Percentiles rank a stretch among this genome's conserved stretches.
Evolutionary conservation across 768 basidiomycete species (phyloP).

Genomic region (Lactifluus echinatus): DNA sequence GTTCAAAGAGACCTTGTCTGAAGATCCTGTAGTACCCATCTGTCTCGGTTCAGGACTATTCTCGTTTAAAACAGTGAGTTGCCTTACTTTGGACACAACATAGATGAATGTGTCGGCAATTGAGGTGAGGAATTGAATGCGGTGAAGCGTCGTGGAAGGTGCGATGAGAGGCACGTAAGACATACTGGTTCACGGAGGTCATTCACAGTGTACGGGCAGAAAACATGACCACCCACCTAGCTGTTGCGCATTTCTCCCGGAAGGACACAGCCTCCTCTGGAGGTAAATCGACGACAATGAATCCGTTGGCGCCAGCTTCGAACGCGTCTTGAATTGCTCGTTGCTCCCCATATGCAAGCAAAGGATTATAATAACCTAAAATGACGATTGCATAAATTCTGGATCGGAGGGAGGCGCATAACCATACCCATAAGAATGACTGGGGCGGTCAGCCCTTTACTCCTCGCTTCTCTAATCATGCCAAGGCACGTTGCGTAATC

Average conservation of each 20-base stretch:
- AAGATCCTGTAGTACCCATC: constrained; percentile 99
- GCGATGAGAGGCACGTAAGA: constrained; percentile 95
- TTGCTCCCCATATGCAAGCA: constrained; percentile 93
- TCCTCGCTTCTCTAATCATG: constrained; percentile 68
- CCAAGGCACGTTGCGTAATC: constrained; percentile 70
- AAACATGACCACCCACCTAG: constrained; percentile 51
- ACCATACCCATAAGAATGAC: constrained; percentile 86
- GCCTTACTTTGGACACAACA: constrained; percentile 83
- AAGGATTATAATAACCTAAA: constrained; percentile 95
- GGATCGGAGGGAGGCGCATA: neutral
- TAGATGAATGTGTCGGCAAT: constrained; percentile 99
- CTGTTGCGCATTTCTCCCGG: constrained; percentile 74
- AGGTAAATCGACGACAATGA: constrained; percentile 95
- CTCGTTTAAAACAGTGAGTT: neutral
- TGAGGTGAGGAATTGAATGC: constrained; percentile 83
- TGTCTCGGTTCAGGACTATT: constrained; percentile 23
- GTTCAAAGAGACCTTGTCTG: constrained; percentile 62
- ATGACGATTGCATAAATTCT: neutral
- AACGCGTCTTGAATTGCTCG: constrained; percentile 84
- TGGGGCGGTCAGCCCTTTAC: constrained; percentile 74
- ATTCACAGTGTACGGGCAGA: neutral
- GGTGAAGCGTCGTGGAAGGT: constrained; percentile 79
- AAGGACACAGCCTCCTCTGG: constrained; percentile 93
- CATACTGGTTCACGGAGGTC: constrained; percentile 42
- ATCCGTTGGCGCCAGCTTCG: constrained; percentile 91